These are phyloP conservation scores for Suhomyces chickasaworum DNA, from an alignment of 1,139 yeast genomes.

Conservation along the genomic window DNA sequence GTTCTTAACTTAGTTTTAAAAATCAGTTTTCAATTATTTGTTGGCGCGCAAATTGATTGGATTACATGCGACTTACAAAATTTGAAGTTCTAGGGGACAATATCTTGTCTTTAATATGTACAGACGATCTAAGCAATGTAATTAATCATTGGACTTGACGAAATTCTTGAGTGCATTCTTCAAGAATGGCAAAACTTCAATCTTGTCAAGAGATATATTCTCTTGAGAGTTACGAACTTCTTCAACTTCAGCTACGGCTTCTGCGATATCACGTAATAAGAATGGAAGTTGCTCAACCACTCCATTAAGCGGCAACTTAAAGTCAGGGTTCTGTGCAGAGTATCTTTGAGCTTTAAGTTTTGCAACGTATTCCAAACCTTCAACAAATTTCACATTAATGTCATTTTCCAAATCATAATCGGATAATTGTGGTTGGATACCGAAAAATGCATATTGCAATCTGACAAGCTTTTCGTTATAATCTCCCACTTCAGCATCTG, in stretches of 20 bases:
- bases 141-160: constrained; percentile 16
- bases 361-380: constrained; percentile 70
- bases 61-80: constrained; percentile 1
- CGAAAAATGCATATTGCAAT: constrained; percentile 78
- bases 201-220: constrained; percentile 36
- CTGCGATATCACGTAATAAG: constrained; percentile 46
- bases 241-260: constrained; percentile 55
- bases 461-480: constrained; percentile 72
- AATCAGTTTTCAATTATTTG: background rate
- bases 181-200: constrained; percentile 46
- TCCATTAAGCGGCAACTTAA: constrained; percentile 40
- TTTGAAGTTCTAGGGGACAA: background rate
- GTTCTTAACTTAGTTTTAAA: background rate
- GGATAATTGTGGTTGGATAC: constrained; percentile 57
- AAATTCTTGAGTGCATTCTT: constrained; percentile 32
- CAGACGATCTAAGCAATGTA: constrained; percentile 8
- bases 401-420: constrained; percentile 53
- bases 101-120: constrained; percentile 4
- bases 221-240: constrained; percentile 42
- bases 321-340: constrained; percentile 22
- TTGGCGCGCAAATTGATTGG: constrained; percentile 5
- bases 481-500: constrained; percentile 57
- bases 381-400: constrained; percentile 54
- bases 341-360: constrained; percentile 56
- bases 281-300: constrained; percentile 48